A percentile compares a stretch with the other conserved stretches of the same genome.
phyloP scores from a whole-genome alignment of 2,329 filamentous ascomycete species.

The Cladobotryum mycophilum region DNA sequence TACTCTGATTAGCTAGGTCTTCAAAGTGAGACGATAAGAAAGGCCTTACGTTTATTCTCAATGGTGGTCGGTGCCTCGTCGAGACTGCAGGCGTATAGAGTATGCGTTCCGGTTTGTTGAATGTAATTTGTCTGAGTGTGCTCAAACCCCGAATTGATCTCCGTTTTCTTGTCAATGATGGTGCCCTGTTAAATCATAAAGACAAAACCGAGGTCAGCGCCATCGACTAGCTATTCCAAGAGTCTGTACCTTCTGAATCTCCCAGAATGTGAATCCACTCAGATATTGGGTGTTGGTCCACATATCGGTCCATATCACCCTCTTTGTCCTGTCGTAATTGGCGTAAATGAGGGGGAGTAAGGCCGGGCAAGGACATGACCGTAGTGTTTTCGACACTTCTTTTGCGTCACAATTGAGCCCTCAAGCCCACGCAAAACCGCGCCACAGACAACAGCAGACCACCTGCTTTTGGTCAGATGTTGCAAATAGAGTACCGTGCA shows the following conservation, averaged over 20 bases:
- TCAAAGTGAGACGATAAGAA: neutral
- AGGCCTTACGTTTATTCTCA: neutral
- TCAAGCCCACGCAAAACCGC: neutral
- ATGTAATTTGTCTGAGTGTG: rapidly evolving
- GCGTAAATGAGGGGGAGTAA: neutral
- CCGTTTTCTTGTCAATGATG: neutral
- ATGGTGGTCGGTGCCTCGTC: neutral
- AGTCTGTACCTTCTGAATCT: no score
- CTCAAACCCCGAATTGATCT: neutral
- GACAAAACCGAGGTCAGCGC: no score
- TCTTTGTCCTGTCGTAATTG: neutral
- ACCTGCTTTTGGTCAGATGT: neutral
- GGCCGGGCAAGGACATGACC: neutral
- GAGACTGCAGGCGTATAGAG: neutral
- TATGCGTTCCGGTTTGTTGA: neutral
- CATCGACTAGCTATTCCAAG: no score
- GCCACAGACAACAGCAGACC: slow-evolving; percentile 4
- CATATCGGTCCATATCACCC: neutral
- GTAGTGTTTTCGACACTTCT: slow-evolving; percentile 5
- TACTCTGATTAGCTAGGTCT: no score
- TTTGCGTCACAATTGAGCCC: slow-evolving; percentile 2
- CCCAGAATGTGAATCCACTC: no score
- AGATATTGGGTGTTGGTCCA: neutral
- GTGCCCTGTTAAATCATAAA: no score
- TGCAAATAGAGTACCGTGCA: neutral